Evolutionary conservation across 192 early-diverging fungal species (phyloP).

Genomic region (Coemansia sp.): DNA sequence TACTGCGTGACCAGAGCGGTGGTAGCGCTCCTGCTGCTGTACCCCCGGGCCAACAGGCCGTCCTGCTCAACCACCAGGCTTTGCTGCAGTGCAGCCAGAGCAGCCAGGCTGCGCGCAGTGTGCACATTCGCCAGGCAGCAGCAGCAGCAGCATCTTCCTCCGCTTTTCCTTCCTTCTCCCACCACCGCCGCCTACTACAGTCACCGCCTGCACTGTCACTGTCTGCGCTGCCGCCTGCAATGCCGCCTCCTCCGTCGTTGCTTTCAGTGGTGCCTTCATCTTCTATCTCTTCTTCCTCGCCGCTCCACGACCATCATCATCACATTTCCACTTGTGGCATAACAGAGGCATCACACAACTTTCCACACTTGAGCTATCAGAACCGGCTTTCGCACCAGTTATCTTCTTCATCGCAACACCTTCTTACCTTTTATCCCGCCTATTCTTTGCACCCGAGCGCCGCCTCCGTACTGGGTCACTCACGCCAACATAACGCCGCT

Average conservation of each 20-base stretch:
- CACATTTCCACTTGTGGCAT: background rate
- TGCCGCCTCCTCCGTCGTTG: constrained; percentile 8
- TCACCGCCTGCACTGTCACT: constrained; percentile 5
- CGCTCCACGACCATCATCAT: background rate
- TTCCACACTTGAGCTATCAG: background rate
- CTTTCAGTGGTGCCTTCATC: background rate
- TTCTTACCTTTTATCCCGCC: background rate
- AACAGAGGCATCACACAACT: background rate
- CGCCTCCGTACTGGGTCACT: background rate
- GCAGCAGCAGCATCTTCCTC: background rate
- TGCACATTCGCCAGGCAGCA: background rate
- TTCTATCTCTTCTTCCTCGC: constrained; percentile 2
- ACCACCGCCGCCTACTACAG: constrained; percentile 3
- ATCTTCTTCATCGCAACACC: background rate
- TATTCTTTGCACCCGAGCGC: constrained; percentile 1
- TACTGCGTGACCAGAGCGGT: constrained; percentile 5
- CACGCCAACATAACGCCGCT: background rate
- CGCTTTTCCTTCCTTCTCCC: background rate
- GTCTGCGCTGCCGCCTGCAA: background rate
- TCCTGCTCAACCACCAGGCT: background rate
- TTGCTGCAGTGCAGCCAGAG: background rate
- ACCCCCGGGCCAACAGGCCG: background rate
- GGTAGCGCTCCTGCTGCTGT: background rate
- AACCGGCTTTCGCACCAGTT: background rate
- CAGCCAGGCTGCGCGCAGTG: constrained; percentile 2